Evolutionary conservation across 1,139 yeast species (phyloP).

Genomic region (Wickerhamiella pararugosa): DNA sequence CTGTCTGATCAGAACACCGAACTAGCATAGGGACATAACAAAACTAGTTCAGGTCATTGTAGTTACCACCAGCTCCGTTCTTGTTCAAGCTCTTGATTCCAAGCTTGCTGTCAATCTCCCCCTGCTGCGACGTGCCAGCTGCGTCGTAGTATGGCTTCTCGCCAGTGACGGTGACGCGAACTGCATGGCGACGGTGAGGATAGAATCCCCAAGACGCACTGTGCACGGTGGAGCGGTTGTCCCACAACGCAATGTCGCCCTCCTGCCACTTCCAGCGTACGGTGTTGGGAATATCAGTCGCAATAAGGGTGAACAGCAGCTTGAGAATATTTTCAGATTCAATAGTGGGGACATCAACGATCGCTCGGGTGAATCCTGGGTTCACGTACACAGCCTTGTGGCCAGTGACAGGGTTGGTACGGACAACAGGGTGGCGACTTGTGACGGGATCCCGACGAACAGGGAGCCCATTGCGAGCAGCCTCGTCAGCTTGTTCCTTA

Average conservation of each 20-base stretch:
- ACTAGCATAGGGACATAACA: too few relatives aligned
- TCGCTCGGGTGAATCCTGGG: slow-evolving; percentile 43
- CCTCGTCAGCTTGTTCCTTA: slow-evolving; percentile 23
- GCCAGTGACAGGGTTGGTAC: slow-evolving; percentile 37
- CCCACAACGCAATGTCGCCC: slow-evolving; percentile 37
- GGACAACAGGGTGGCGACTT: slow-evolving; percentile 31
- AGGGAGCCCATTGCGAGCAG: slow-evolving; percentile 18
- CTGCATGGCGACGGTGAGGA: slow-evolving; percentile 7
- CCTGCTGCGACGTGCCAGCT: slow-evolving; percentile 18
- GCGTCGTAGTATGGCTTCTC: slow-evolving; percentile 21
- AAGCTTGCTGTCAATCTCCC: slow-evolving; percentile 11
- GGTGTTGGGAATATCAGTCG: slow-evolving; percentile 26
- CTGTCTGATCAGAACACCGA: too few relatives aligned
- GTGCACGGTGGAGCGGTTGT: slow-evolving; percentile 24
- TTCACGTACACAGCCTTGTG: slow-evolving; percentile 37
- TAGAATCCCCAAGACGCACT: slow-evolving; percentile 19
- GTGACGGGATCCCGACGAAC: slow-evolving; percentile 25
- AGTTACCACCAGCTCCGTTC: slow-evolving; percentile 15
- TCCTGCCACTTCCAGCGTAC: slow-evolving; percentile 42
- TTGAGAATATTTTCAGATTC: slow-evolving; percentile 28
- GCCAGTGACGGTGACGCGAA: slow-evolving; percentile 15
- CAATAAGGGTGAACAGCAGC: slow-evolving; percentile 31
- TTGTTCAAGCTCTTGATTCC: slow-evolving; percentile 12
- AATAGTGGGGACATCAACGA: slow-evolving; percentile 29
- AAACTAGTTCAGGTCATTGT: slow-evolving; percentile 9